Evolutionary conservation across 176 grass and related monocot genomes (phyloP).

Genomic region (Musa itinerans): DNA sequence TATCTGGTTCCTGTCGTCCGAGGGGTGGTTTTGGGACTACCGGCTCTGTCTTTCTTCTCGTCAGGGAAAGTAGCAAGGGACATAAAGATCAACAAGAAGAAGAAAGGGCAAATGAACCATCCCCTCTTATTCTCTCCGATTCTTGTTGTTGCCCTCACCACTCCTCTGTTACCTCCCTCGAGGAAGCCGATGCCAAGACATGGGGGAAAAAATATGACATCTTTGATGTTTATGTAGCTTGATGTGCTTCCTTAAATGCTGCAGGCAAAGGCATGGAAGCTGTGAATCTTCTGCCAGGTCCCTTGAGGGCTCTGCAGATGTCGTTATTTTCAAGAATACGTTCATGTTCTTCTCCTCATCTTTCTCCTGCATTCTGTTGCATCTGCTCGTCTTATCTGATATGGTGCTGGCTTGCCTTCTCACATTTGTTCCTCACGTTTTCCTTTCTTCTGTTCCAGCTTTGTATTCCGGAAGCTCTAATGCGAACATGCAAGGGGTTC

Average conservation of each 20-base stretch:
- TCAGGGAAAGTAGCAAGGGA: neutral
- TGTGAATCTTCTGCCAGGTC: neutral
- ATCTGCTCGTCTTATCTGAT: neutral
- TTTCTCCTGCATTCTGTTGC: neutral
- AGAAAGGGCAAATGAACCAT: neutral
- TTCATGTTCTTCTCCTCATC: neutral
- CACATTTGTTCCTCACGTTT: neutral
- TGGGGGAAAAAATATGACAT: neutral
- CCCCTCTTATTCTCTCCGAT: too few species aligned
- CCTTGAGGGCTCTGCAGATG: neutral
- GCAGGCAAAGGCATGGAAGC: neutral
- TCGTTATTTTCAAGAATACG: neutral
- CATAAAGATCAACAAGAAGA: neutral
- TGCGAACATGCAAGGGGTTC: constrained; percentile 37
- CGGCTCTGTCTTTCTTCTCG: neutral
- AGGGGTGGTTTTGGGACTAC: neutral
- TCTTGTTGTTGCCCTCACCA: too few species aligned
- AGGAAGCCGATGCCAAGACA: too few species aligned
- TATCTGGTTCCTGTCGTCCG: neutral
- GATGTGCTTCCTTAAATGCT: constrained; percentile 25
- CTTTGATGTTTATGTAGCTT: constrained; percentile 23
- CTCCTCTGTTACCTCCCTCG: too few species aligned
- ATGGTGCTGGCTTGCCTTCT: neutral
- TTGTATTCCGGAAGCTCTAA: constrained; percentile 37
- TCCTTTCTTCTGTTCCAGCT: constrained; percentile 23